Conservation (phyloP, 768 basidiomycete species). For the Lactarius akahatsu region DNA sequence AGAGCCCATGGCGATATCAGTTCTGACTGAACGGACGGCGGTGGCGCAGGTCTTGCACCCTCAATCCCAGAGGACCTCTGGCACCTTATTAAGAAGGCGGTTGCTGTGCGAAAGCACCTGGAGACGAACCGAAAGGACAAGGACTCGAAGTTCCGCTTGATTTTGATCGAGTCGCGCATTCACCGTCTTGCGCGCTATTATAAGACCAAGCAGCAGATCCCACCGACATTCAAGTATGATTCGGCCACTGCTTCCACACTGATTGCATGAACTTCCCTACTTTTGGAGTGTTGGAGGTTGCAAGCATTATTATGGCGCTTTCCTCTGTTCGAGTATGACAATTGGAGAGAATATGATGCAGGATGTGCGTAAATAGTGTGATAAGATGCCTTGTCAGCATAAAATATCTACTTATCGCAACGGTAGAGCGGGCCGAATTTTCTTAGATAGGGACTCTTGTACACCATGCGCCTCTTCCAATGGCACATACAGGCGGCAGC, state of each 20-base stretch:
- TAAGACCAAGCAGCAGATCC: constrained; percentile 97
- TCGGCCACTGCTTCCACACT: constrained; percentile 91
- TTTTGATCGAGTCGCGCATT: constrained; percentile 98
- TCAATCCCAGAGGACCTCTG: constrained; percentile 99
- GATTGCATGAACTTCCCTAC: constrained; percentile 56
- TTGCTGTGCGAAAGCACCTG: constrained; percentile 97
- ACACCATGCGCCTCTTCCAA: no score
- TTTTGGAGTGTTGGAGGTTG: background rate
- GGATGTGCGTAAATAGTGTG: background rate
- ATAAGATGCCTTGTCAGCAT: background rate
- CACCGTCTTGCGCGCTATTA: constrained; percentile 98
- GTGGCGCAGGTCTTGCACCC: constrained; percentile 87
- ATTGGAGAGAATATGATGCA: constrained; percentile 19
- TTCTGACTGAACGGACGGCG: constrained; percentile 2
- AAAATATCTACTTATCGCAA: no score
- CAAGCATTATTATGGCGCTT: constrained; percentile 14
- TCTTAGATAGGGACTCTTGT: no score
- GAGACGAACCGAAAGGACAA: constrained; percentile 98
- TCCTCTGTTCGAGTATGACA: constrained; percentile 24
- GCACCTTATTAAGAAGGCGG: constrained; percentile 99
- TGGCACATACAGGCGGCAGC: no score
- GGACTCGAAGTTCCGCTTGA: constrained; percentile 95
- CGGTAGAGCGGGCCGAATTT: no score
- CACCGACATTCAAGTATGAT: constrained; percentile 99
- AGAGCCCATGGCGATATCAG: background rate